phyloP scores from a whole-genome alignment of 192 early-diverging fungal species.

The Spinellus fusiger region DNA sequence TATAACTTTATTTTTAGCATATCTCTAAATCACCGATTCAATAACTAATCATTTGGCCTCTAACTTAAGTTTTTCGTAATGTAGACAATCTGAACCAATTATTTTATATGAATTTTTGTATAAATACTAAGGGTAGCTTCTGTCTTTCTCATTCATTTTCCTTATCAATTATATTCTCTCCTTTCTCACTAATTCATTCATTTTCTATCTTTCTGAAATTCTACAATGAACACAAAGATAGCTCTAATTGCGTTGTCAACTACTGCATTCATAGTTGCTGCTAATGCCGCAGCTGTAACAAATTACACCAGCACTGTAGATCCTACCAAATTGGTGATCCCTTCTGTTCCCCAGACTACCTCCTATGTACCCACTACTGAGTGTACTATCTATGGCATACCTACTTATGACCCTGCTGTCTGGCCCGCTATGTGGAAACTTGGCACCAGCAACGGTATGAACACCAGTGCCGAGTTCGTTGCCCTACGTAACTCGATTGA shows the following conservation, averaged over 20 bases:
- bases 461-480: constrained; percentile 36
- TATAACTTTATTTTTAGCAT: too few species aligned
- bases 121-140: not conserved
- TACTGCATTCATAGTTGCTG: not conserved
- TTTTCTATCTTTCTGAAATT: too few species aligned
- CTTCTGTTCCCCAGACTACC: constrained; percentile 32
- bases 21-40: too few species aligned
- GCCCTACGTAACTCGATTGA: constrained; percentile 42
- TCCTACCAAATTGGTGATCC: constrained; percentile 28
- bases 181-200: not conserved
- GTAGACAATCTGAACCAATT: not conserved
- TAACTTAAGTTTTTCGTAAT: too few species aligned
- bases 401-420: constrained; percentile 7
- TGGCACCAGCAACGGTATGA: constrained; percentile 30
- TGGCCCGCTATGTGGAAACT: constrained; percentile 26
- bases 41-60: too few species aligned
- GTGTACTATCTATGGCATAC: constrained; percentile 20
- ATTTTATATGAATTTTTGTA: too few species aligned
- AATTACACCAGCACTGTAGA: constrained; percentile 8
- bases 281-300: not conserved
- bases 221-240: too few species aligned
- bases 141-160: not conserved
- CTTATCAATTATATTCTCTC: not conserved
- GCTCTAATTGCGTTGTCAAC: too few species aligned
- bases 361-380: constrained; percentile 17